phyloP scores from a whole-genome alignment of 495 filamentous ascomycete genomes.

The Penicillium silybi region DNA sequence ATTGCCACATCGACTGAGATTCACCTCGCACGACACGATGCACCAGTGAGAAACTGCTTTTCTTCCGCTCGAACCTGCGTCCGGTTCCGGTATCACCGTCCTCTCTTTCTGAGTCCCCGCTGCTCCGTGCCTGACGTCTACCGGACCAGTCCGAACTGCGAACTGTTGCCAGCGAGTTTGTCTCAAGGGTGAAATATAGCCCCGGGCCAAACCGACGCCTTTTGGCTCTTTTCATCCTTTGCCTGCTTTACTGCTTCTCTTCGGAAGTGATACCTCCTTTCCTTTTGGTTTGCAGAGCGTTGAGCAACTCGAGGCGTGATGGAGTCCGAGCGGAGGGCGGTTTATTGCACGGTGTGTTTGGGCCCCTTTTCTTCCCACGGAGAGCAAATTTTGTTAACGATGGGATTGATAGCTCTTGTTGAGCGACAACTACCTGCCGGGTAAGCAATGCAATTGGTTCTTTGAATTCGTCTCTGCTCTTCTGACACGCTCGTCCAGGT shows the following conservation, averaged over 20 bases:
- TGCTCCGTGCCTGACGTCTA: constrained; percentile 1
- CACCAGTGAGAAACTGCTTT: constrained; percentile 7
- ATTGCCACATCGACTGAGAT: constrained; percentile 6
- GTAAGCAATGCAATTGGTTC: constrained; percentile 40
- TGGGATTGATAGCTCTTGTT: constrained; percentile 64
- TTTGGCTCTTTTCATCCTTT: constrained; percentile 1
- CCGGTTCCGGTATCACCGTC: constrained; percentile 25
- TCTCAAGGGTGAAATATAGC: constrained; percentile 15
- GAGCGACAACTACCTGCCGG: constrained; percentile 87
- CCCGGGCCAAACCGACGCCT: background rate
- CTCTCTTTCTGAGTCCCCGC: background rate
- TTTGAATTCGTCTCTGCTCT: background rate
- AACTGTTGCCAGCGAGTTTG: constrained; percentile 8
- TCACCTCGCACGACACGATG: constrained; percentile 12
- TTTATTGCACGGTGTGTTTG: constrained; percentile 55
- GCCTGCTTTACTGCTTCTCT: constrained; percentile 2
- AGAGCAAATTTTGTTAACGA: constrained; percentile 19
- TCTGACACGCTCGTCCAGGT: constrained; percentile 48
- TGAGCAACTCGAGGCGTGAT: constrained; percentile 23
- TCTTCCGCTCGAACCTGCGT: constrained; percentile 21
- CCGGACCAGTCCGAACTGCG: constrained; percentile 16
- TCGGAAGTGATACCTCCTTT: background rate
- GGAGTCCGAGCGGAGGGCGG: constrained; percentile 33
- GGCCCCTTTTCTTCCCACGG: background rate
- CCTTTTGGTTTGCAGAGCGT: background rate